Evolutionary conservation across 768 basidiomycete species (phyloP), one percentile per base, ranked within the genome.

Genomic region (Naganishia friedmannii): DNA sequence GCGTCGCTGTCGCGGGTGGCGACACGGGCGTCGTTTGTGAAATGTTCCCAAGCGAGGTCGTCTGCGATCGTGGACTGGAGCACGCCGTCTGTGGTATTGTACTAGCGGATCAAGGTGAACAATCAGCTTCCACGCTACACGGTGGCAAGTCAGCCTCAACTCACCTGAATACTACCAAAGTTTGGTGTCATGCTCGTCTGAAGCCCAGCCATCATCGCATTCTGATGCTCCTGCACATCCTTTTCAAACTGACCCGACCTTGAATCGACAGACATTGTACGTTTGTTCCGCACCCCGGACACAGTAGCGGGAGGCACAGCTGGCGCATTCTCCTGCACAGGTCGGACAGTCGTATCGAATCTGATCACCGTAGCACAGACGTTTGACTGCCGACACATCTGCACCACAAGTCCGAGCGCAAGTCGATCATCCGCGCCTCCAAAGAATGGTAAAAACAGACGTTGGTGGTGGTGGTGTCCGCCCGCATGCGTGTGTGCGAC

Each of bases 351-450:
- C 26, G 68, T 72, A 53, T 74, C 68, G 37, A 95, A 82, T 58
- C 88, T 83, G 1, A 95, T 82, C 0, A 92, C 86, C 0, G 90
- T 92, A 0, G 91, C 96, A 5, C 81, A 86, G 0, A 91, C 85
- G 73, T 88, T 89, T 2, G 48, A 21, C 71, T 89, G 88, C 37
- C 81, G 80, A 68, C 93, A 90, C 32, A 96, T 82, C 78, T 97
- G 94, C 39, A 91, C 86, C 4, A 92, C 86, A 75, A 98, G 87
- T 34, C 85, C 82, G 31, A 98, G 82, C 0, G 92, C 91, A 26
- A 92, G 84, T 0, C 96, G 87, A 78, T 97, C 95, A 78, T 99
- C 95, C 0, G 92, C 88, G 0, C 95, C 95, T 45, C 95, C 95
- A 78, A 92, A 90, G 86, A 95, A 97, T 0, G 94, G 91, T 51